These are phyloP conservation scores for Zygotorulaspora florentina DNA, from an alignment of 805 yeast genomes.

Conservation along the genomic window DNA sequence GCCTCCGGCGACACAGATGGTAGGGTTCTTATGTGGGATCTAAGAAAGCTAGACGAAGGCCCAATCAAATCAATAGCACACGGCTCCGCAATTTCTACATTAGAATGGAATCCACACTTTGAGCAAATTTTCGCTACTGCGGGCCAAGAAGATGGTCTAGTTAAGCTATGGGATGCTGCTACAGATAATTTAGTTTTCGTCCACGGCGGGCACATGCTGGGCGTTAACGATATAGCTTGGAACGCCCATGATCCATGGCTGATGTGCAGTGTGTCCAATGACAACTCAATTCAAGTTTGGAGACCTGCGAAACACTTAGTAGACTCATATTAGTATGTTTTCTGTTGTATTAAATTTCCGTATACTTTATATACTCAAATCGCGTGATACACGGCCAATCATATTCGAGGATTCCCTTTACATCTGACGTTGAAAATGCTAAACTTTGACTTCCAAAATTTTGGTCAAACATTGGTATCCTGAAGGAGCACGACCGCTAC, in stretches of 20 bases:
- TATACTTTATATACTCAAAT: constrained; percentile 3
- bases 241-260: constrained; percentile 65
- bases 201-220: constrained; percentile 86
- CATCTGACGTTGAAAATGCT: neutral
- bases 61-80: constrained; percentile 33
- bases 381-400: constrained; percentile 24
- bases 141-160: constrained; percentile 59
- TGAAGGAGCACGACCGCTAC: neutral
- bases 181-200: constrained; percentile 44
- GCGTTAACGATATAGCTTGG: constrained; percentile 84
- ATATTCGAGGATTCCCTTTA: constrained; percentile 8
- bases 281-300: constrained; percentile 87
- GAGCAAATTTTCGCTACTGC: constrained; percentile 58
- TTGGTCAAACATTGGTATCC: too few species aligned
- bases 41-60: constrained; percentile 40
- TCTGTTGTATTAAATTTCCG: too few species aligned
- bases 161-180: constrained; percentile 57
- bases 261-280: constrained; percentile 75
- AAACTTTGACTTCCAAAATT: too few species aligned
- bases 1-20: constrained; percentile 69
- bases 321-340: constrained; percentile 8
- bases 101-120: constrained; percentile 67
- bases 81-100: constrained; percentile 54
- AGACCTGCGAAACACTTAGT: constrained; percentile 49
- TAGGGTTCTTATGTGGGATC: constrained; percentile 56